These are phyloP conservation scores for Saccharomycopsis microspora DNA, from an alignment of 805 yeast species.

Conservation along the genomic window DNA sequence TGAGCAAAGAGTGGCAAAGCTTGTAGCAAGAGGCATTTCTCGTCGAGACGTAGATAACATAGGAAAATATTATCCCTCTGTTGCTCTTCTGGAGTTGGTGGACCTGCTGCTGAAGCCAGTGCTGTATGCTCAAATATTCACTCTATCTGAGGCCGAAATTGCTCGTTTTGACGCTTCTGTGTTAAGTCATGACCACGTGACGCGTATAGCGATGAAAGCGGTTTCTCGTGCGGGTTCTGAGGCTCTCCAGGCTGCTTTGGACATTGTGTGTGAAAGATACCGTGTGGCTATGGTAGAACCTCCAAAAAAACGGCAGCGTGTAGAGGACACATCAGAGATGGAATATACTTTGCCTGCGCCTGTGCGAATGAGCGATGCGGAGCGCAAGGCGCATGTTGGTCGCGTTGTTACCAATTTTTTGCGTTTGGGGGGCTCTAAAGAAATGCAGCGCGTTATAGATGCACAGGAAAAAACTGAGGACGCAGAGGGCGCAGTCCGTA, in stretches of 20 bases:
- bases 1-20: slow-evolving; percentile 18
- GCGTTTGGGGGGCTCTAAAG: slow-evolving; percentile 28
- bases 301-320: slow-evolving; percentile 14
- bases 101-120: slow-evolving; percentile 21
- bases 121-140: slow-evolving; percentile 54
- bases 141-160: slow-evolving; percentile 50
- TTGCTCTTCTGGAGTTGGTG: slow-evolving; percentile 4
- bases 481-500: slow-evolving; percentile 18
- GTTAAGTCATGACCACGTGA: slow-evolving; percentile 53
- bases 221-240: slow-evolving; percentile 41
- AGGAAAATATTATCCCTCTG: slow-evolving; percentile 7
- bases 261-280: slow-evolving; percentile 60
- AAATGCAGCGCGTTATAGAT: slow-evolving; percentile 7
- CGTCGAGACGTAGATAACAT: slow-evolving; percentile 17
- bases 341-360: slow-evolving; percentile 51
- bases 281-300: background rate
- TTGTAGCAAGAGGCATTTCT: slow-evolving; percentile 14
- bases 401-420: slow-evolving; percentile 51
- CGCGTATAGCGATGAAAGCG: slow-evolving; percentile 56
- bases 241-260: slow-evolving; percentile 52
- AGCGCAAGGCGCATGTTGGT: slow-evolving; percentile 45
- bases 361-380: slow-evolving; percentile 34
- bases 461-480: slow-evolving; percentile 13
- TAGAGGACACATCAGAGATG: slow-evolving; percentile 20
- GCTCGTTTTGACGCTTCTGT: slow-evolving; percentile 59